Evolutionary conservation across 164 flowering plant species (phyloP).

Genomic region (Berberis vulgaris): DNA sequence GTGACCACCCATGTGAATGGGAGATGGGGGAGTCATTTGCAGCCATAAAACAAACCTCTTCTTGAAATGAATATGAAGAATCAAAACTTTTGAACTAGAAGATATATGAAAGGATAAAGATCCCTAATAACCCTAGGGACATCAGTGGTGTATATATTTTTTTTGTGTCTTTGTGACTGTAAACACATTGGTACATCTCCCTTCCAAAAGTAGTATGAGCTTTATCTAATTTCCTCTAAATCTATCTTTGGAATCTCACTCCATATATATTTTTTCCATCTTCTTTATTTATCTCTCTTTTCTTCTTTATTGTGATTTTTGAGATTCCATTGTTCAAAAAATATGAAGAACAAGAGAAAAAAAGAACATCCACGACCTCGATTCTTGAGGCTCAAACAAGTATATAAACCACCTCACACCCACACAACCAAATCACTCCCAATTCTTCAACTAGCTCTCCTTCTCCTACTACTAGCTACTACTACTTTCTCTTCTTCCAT

Average conservation of each 20-base stretch:
- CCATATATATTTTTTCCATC: conserved; percentile 25
- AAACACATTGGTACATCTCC: conserved; percentile 1
- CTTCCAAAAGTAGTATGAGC: conserved; percentile 11
- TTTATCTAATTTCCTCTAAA: conserved; percentile 13
- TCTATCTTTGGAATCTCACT: conserved; percentile 32
- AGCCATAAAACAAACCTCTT: neutral
- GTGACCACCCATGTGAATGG: neutral
- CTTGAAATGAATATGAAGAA: neutral
- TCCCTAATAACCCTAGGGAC: neutral
- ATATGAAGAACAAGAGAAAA: conserved; percentile 45
- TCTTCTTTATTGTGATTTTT: neutral
- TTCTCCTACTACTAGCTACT: neutral
- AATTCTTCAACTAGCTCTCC: neutral
- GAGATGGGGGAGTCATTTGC: neutral
- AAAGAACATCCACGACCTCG: conserved; percentile 32
- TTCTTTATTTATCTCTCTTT: conserved; percentile 17
- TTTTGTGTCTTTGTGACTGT: neutral
- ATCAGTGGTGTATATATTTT: too few species aligned
- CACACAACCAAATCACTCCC: conserved; percentile 2
- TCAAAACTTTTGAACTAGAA: neutral
- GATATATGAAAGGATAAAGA: neutral
- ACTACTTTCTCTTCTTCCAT: neutral
- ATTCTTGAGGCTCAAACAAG: conserved; percentile 12
- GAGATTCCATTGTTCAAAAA: conserved; percentile 37
- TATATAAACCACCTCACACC: conserved; percentile 36